Conservation (phyloP, 2,329 filamentous ascomycete species). For the Clarireedia monteithiana region DNA sequence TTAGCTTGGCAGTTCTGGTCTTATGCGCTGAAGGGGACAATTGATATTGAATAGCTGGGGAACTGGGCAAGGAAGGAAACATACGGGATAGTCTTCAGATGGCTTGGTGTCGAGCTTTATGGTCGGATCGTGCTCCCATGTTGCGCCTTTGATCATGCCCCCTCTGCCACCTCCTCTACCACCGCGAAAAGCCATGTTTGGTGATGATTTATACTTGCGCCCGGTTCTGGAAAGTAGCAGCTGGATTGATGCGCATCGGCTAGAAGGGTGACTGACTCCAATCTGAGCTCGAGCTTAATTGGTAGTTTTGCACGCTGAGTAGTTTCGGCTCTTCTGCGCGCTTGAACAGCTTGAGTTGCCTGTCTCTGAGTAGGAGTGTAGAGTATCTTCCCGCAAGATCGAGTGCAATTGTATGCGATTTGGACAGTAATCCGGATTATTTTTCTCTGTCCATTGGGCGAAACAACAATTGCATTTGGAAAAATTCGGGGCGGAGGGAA, state of each 20-base stretch:
- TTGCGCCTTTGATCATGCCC: constrained; percentile 25
- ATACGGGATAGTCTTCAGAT: constrained; percentile 39
- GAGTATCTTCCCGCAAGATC: not conserved
- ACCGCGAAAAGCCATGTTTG: constrained; percentile 22
- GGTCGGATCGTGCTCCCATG: constrained; percentile 26
- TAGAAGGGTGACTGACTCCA: too few relatives aligned
- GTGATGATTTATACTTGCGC: not conserved
- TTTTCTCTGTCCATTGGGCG: too few relatives aligned
- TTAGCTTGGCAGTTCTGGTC: not conserved
- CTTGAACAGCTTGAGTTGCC: too few relatives aligned
- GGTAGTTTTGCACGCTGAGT: too few relatives aligned
- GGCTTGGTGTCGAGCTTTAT: constrained; percentile 33
- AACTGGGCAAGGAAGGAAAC: constrained; percentile 12
- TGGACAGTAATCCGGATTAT: not conserved
- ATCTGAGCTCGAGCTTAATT: too few relatives aligned
- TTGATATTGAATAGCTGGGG: too few relatives aligned
- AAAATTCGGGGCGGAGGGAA: not conserved
- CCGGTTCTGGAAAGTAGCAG: not conserved
- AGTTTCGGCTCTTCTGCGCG: too few relatives aligned
- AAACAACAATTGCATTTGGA: not conserved
- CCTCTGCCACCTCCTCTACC: constrained; percentile 19
- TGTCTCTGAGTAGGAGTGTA: too few relatives aligned
- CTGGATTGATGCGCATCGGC: not conserved
- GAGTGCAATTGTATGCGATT: not conserved
- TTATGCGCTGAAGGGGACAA: too few relatives aligned